phyloP scores from a whole-genome alignment of 148 eudicot species.

The Mesembryanthemum crystallinum region DNA sequence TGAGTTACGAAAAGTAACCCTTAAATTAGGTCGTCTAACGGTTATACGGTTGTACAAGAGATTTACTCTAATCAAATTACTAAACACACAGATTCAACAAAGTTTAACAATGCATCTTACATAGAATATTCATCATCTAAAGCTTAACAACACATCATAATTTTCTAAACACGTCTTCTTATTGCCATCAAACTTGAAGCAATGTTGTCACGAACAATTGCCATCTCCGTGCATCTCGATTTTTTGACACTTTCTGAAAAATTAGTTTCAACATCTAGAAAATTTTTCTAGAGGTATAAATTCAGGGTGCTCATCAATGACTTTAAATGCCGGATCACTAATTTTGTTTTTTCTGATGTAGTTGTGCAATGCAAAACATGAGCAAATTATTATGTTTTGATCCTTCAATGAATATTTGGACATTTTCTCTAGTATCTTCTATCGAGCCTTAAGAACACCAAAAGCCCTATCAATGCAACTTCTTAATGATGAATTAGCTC shows the following conservation, averaged over 20 bases:
- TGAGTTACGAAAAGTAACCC: too few relatives aligned
- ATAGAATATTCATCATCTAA: too few relatives aligned
- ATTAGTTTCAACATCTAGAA: background rate
- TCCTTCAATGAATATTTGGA: background rate
- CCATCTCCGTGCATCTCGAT: background rate
- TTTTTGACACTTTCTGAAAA: background rate
- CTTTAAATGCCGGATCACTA: background rate
- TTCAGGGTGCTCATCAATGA: background rate
- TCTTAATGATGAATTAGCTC: conserved; percentile 9
- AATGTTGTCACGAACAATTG: conserved; percentile 2
- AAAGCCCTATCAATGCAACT: conserved; percentile 15
- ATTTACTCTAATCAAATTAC: too few relatives aligned
- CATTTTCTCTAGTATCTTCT: background rate
- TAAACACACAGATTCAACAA: too few relatives aligned
- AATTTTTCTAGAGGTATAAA: background rate
- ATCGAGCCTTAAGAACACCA: conserved; percentile 10
- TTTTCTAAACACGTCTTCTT: background rate
- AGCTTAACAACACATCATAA: too few relatives aligned
- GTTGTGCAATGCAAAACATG: conserved; percentile 1
- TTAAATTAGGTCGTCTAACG: too few relatives aligned
- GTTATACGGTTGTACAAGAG: too few relatives aligned
- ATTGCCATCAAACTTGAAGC: background rate
- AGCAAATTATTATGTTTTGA: background rate
- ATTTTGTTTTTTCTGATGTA: background rate
- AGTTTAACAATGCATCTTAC: too few relatives aligned